phyloP scores from a whole-genome alignment of 345 rosid species.

The Anastatica hierochuntica region DNA sequence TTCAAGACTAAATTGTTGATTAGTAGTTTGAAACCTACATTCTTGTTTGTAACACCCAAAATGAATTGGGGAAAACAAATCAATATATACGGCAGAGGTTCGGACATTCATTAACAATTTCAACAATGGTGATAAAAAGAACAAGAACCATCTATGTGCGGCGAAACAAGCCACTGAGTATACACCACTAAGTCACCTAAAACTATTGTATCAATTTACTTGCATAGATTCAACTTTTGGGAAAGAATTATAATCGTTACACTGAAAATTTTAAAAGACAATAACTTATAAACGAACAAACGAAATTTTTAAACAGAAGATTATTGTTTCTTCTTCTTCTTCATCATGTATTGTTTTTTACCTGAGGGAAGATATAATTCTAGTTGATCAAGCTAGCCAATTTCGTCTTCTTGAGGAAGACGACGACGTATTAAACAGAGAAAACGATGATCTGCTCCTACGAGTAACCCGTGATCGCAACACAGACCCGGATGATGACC shows the following conservation, averaged over 20 bases:
- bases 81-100: too few relatives aligned
- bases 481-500: constrained; percentile 23
- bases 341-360: constrained; percentile 2
- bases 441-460: constrained; percentile 17
- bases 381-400: constrained; percentile 21
- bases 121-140: too few relatives aligned
- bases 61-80: too few relatives aligned
- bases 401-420: constrained; percentile 28
- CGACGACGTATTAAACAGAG: constrained; percentile 8
- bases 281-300: background rate
- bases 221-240: constrained; percentile 9
- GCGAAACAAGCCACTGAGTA: too few relatives aligned
- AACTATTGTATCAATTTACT: constrained; percentile 5
- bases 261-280: constrained; percentile 1
- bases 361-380: background rate
- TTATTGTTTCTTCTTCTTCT: too few relatives aligned
- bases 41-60: too few relatives aligned
- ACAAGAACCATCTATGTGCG: too few relatives aligned
- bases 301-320: too few relatives aligned
- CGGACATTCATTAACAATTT: too few relatives aligned
- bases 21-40: too few relatives aligned
- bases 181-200: background rate
- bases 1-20: too few relatives aligned
- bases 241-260: constrained; percentile 24
- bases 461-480: constrained; percentile 10